phyloP scores from a whole-genome alignment of 768 basidiomycete species.

The Russula brevipes region DNA sequence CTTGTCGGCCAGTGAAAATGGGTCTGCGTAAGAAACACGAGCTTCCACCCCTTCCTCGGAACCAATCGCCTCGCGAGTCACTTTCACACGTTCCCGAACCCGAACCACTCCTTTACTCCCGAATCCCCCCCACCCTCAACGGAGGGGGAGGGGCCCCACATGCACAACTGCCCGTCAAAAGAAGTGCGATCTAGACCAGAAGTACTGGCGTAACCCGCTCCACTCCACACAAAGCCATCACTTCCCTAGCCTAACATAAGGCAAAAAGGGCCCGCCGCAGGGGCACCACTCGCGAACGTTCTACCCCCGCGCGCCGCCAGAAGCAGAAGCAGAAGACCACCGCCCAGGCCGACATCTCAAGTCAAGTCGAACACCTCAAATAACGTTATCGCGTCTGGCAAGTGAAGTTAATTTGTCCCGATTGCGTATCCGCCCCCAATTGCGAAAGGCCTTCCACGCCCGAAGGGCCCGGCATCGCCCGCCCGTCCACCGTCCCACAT shows the following conservation, averaged over 20 bases:
- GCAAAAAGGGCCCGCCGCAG: background rate
- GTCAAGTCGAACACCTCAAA: slow-evolving; percentile 17
- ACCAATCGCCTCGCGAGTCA: background rate
- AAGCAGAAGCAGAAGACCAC: background rate
- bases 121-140: background rate
- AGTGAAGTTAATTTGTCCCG: slow-evolving; percentile 22
- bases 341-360: slow-evolving; percentile 15
- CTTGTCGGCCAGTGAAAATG: slow-evolving; percentile 19
- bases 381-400: slow-evolving; percentile 23
- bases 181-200: slow-evolving; percentile 1
- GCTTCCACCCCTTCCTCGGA: slow-evolving; percentile 19
- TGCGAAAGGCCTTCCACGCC: slow-evolving; percentile 1
- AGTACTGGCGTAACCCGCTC: background rate
- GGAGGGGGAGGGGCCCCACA: too few relatives aligned
- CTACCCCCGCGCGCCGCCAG: slow-evolving; percentile 24
- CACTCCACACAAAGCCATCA: background rate
- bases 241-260: background rate
- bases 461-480: slow-evolving; percentile 20
- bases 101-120: background rate
- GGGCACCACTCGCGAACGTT: slow-evolving; percentile 12
- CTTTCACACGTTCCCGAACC: background rate
- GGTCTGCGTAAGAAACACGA: slow-evolving; percentile 18
- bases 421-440: slow-evolving; percentile 15
- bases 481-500: background rate
- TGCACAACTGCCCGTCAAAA: background rate